Base-by-base conservation (phyloP, 2,329 filamentous ascomycete species). In the Fusarium bactridioides region DNA sequence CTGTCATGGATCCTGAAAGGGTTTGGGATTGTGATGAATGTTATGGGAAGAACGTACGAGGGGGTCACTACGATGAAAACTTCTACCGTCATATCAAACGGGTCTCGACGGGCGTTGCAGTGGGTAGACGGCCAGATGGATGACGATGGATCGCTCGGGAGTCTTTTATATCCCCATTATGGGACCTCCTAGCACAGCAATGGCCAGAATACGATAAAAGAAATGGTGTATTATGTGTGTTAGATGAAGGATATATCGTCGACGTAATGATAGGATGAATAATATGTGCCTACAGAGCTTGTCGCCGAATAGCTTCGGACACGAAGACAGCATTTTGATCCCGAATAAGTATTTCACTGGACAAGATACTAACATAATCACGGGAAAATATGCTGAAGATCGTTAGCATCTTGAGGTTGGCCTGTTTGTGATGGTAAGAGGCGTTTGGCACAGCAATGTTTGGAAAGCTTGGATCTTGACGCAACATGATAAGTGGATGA, bases 61-160 rank as follows among this genome's bases (percentile, higher is more conserved):
- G 40, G 29, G 6, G 31, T 55, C 19, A 53, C 51, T 29, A 18
- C 40, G 40, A 71, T 50, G n/a, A 53, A 43, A 25, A 19, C 35
- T 23, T 60, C 53, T 43, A 16, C 19, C 37, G 31, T 54, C 9
- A 60, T 71, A 31, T 58, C 55, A 23, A 73, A 61, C 29, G 58
- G 55, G 53, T 55, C 50, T 51, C 59, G 67, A 12, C 43, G 57
- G 38, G 53, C 55, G 15, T 38, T 58, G 18, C 70, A 70, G 37
- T 71, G 70, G 70, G 60, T 41, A 35, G 63, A 67, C 19, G 57
- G 61, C 10, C 58, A 60, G 25, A 64, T 59, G 35, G 61, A 64
- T 41, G 66, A 73, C 10, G 66, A 71, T 13, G 67, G 67, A 44
- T 33, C 62, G 12, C 41, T 67, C 4, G 67, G 67, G 19, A 74